Base-by-base conservation (phyloP, 1,284 basidiomycete genomes). In the Cutaneotrichosporon dermatis region DNA sequence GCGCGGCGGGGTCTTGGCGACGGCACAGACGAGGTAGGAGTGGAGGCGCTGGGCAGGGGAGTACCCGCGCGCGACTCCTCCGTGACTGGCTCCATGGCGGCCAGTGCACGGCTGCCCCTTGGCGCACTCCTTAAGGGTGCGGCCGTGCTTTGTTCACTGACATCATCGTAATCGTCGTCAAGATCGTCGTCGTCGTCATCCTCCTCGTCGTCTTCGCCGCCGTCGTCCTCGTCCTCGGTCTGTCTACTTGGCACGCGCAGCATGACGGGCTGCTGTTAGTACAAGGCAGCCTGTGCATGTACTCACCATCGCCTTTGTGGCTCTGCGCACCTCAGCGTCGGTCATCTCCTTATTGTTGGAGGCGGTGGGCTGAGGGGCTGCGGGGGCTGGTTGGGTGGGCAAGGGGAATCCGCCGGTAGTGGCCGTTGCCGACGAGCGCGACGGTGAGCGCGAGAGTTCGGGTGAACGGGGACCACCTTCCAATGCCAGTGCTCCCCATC, bases 261-360 rank as follows among this genome's bases (percentile, higher is more conserved):
- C 74, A 77, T 76, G 55, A 76, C 73, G 35, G 75, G 76, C 74
- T 76, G 56, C 12, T 12, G 33, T 58, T 16, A 62, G 45, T 35
- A 43, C 25, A 13, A 12, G 6, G 12, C 7, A 2, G 9, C 34
- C 8, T 6, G 12, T 7, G 37, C 11, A 44, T 35, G 2, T 2
- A 67, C 76, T 60, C 54, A 78, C 76, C 77, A 79, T 79, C 16
- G 70, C 61, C 55, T 71, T 65, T 15, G 69, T 73, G 0, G 72
- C 74, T 45, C 72, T 73, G 55, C 73, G 57, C 6, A 74, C 25
- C 45, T 79, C 77, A 25, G 70, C 68, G 45, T 75, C 75, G 1
- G 68, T 65, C 54, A 72, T 54, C 0, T 56, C 50, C 37, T 59
- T 55, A 54, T 62, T 63, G 61, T 55, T 68, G 67, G 16, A 59